Conservation (phyloP, 768 basidiomycete species). For the Mycena latifolia region DNA sequence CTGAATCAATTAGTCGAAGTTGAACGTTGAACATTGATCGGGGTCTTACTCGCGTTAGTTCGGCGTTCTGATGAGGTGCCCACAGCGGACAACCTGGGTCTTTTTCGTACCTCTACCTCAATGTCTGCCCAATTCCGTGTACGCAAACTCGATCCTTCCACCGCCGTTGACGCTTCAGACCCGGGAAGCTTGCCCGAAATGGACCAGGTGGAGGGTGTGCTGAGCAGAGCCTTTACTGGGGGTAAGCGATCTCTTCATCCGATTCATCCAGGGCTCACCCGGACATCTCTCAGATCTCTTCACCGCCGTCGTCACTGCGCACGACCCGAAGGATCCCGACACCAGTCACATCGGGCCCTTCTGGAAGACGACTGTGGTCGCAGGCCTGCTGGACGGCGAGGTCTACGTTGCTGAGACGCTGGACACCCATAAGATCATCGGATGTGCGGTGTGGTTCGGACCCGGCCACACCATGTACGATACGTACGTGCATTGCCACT, state of each 20-base stretch:
- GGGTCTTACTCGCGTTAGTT: no score
- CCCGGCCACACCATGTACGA: conserved; percentile 28
- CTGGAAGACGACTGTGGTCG: conserved; percentile 8
- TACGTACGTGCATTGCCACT: background rate
- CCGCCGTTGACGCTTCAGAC: background rate
- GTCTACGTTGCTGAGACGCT: conserved; percentile 27
- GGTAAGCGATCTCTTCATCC: conserved; percentile 10
- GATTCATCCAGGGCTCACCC: no score
- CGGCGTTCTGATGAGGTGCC: no score
- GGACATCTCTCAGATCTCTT: conserved; percentile 21
- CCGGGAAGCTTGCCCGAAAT: conserved; percentile 26
- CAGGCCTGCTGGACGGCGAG: conserved; percentile 24
- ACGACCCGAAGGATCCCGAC: background rate
- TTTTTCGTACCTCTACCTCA: no score
- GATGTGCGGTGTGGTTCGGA: conserved; percentile 30
- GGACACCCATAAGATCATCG: conserved; percentile 17
- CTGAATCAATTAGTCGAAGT: no score
- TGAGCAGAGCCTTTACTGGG: conserved; percentile 19
- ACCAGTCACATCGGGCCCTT: conserved; percentile 3
- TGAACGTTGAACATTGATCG: no score
- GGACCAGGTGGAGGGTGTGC: background rate
- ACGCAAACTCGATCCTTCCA: conserved; percentile 22
- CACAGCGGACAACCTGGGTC: no score
- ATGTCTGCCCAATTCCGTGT: no score
- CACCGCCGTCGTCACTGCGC: conserved; percentile 8